These are phyloP conservation scores for Pythium phragmiticola DNA, from an alignment of 352 stramenopile species.

Conservation along the genomic window DNA sequence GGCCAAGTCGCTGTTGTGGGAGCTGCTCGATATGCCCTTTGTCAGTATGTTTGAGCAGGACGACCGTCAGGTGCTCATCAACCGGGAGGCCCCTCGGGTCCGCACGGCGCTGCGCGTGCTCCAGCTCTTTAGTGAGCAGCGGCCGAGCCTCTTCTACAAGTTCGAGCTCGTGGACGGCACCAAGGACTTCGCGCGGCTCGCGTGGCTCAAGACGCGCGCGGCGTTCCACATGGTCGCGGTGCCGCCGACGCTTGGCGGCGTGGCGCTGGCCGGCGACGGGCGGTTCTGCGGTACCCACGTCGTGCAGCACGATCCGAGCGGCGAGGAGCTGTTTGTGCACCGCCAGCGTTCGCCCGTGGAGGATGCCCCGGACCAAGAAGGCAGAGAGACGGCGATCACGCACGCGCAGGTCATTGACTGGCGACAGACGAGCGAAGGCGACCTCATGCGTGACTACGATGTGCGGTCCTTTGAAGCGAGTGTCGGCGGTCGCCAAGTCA, in stretches of 20 bases:
- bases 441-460: constrained; percentile 2
- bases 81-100: constrained; percentile 1
- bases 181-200: constrained; percentile 32
- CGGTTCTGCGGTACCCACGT: constrained; percentile 28
- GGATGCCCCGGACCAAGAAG: background rate
- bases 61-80: constrained; percentile 23
- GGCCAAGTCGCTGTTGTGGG: constrained; percentile 21
- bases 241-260: constrained; percentile 19
- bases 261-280: background rate
- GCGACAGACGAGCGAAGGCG: background rate
- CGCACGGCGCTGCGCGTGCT: constrained; percentile 20
- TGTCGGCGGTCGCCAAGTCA: background rate
- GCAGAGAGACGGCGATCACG: background rate
- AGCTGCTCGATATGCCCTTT: constrained; percentile 29
- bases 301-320: constrained; percentile 27
- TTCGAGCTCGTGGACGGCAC: constrained; percentile 19
- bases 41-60: constrained; percentile 34
- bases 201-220: constrained; percentile 24
- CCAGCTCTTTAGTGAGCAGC: constrained; percentile 21
- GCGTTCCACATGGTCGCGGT: constrained; percentile 26
- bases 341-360: background rate
- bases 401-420: constrained; percentile 12
- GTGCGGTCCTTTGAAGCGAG: constrained; percentile 1
- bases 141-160: constrained; percentile 23
- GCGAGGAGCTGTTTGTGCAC: constrained; percentile 27